Conservation (phyloP, 2,329 filamentous ascomycete species). For the Colletotrichum horii region DNA sequence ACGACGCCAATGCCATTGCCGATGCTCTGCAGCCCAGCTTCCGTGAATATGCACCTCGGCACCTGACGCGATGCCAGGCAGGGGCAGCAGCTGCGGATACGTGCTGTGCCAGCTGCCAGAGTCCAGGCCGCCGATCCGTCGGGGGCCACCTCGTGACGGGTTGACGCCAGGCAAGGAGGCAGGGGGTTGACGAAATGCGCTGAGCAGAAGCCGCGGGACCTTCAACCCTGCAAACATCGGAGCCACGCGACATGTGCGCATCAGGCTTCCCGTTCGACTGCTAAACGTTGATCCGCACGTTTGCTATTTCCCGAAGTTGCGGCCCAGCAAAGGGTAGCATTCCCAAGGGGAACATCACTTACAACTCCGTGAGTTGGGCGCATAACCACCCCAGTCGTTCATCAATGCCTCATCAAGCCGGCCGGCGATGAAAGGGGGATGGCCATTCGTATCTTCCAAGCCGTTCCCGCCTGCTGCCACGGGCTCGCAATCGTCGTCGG, state of each 20-base stretch:
- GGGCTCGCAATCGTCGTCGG: conserved; percentile 5
- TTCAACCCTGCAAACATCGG: background rate
- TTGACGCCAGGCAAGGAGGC: background rate
- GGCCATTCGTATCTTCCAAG: background rate
- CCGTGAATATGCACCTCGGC: conserved; percentile 1
- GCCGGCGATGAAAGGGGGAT: background rate
- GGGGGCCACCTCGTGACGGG: conserved; percentile 11
- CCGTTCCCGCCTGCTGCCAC: background rate
- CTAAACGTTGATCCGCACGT: background rate
- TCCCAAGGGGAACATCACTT: background rate
- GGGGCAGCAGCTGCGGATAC: background rate
- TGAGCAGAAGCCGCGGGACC: background rate
- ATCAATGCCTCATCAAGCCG: background rate
- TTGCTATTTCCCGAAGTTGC: background rate
- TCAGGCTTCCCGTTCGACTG: background rate
- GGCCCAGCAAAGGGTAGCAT: background rate
- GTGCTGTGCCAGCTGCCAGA: conserved; percentile 7
- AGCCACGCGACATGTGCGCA: conserved; percentile 9
- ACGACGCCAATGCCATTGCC: background rate
- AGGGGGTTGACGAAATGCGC: background rate
- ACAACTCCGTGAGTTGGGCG: background rate
- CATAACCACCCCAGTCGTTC: background rate
- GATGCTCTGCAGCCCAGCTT: background rate
- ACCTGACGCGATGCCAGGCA: background rate
- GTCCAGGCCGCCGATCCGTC: conserved; percentile 7